phyloP scores from a whole-genome alignment of 495 filamentous ascomycete species.

The Penicillium waksmanii region DNA sequence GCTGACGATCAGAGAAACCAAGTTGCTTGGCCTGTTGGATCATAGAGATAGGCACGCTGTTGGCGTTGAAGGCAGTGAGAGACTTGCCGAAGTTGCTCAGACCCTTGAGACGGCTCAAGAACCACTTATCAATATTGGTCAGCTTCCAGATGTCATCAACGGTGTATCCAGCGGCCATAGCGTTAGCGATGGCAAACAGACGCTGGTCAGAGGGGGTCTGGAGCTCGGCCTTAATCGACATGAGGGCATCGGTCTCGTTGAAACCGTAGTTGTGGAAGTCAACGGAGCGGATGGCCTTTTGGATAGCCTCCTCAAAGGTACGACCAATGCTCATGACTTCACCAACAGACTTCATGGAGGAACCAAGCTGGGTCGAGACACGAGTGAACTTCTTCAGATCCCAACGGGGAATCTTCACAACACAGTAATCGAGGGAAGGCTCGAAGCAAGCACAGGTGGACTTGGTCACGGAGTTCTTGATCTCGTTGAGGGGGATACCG shows the following conservation, averaged over 20 bases:
- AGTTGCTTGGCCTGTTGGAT: conserved; percentile 86
- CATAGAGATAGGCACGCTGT: conserved; percentile 63
- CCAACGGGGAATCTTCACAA: conserved; percentile 99
- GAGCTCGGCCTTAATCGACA: conserved; percentile 94
- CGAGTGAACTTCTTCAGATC: conserved; percentile 98
- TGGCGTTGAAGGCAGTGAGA: conserved; percentile 72
- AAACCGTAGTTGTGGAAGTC: conserved; percentile 96
- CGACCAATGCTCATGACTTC: conserved; percentile 98
- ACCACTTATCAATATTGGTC: conserved; percentile 89
- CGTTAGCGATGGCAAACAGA: conserved; percentile 96
- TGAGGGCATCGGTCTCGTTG: conserved; percentile 87
- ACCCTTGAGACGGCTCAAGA: conserved; percentile 85
- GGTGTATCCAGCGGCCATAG: conserved; percentile 90
- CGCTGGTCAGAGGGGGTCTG: conserved; percentile 98
- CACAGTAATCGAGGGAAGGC: conserved; percentile 97
- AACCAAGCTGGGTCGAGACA: conserved; percentile 91
- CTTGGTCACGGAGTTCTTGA: conserved; percentile 94
- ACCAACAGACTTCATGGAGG: conserved; percentile 99
- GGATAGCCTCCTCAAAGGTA: conserved; percentile 97
- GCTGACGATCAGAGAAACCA: conserved; percentile 90
- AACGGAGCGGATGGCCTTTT: conserved; percentile 94
- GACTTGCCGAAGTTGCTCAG: conserved; percentile 84
- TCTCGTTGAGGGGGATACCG: conserved; percentile 93
- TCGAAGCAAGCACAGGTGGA: conserved; percentile 98
- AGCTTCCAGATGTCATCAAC: conserved; percentile 97